Base-by-base conservation (phyloP, 768 basidiomycete genomes). In the Megacollybia marginata region DNA sequence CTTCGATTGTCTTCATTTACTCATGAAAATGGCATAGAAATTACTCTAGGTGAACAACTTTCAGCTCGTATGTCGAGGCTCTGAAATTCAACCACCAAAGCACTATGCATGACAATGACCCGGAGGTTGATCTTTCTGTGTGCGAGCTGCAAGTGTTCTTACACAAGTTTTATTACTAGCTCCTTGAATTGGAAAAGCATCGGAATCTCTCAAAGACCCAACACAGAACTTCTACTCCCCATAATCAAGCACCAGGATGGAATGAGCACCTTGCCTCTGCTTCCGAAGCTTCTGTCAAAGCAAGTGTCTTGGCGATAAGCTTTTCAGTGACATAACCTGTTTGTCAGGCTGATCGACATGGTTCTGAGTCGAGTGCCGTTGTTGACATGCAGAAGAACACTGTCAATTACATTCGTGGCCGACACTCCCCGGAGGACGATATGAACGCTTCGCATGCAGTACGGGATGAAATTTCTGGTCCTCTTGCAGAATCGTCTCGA, bases 221-320 rank as follows among this genome's bases (percentile, higher is more conserved):
- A 31, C 67, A 76, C 57, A 65, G 66, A 52, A 76, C 70, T 1
- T 72, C 76, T 2, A 70, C 78, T 1, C 72, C 77, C 9, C 72
- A 75, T 48, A 55, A 71, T 10, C 60, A 76, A 53, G 82, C 83
- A 0, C 84, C 83, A 3, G 85, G 83, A 1, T 87, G 85, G 85
- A 85, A 85, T 53, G 85, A 87, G 55, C 61, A 63, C 20, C 73
- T 87, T 11, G 85, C 85, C 0, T 75, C 72, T 49, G 53, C 71
- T 10, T 85, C 85, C 2, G 85, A 87, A 63, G 85, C 85, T 4
- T 64, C 67, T 15, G 68, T 85, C 43, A 86, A 87, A 74, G 84
- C 78, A 44, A 11, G 34, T 12, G 10, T 33, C n/a, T 44, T 13
- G 10, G 9, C 16, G 28, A 19, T 8, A 11, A 20, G 12, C 35